These are phyloP conservation scores for Boletus tomentosulus DNA, from an alignment of 768 basidiomycete species.

Conservation along the genomic window DNA sequence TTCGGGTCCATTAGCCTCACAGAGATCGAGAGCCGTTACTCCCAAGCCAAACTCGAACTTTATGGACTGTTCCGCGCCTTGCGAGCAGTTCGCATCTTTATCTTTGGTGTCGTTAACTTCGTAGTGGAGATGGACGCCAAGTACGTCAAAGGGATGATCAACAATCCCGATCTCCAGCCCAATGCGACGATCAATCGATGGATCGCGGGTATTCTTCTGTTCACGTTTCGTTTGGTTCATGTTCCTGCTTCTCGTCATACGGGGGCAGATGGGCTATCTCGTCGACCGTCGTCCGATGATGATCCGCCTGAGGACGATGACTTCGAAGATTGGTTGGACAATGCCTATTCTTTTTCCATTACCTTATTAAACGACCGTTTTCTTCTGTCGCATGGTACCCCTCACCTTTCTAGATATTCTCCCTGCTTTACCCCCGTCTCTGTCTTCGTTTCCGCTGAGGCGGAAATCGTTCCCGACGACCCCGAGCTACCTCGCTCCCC, in stretches of 20 bases:
- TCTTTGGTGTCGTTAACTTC: too few species aligned
- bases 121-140: too few species aligned
- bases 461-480: not conserved
- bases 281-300: not conserved
- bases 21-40: not conserved
- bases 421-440: not conserved
- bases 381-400: not conserved
- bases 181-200: not conserved
- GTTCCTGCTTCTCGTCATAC: too few species aligned
- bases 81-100: too few species aligned
- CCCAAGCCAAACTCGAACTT: conserved; percentile 21
- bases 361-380: not conserved
- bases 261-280: not conserved
- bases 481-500: not conserved
- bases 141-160: conserved; percentile 6
- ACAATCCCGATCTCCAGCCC: not conserved
- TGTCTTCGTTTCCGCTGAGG: not conserved
- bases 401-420: not conserved
- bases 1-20: not conserved
- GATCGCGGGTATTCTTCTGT: not conserved
- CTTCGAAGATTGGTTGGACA: too few species aligned
- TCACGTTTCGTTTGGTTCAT: not conserved
- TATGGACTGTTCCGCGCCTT: too few species aligned
- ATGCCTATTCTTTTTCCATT: not conserved
- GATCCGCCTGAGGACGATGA: too few species aligned